Conservation (phyloP, 805 yeast genomes). For the Yarrowia sp. region DNA sequence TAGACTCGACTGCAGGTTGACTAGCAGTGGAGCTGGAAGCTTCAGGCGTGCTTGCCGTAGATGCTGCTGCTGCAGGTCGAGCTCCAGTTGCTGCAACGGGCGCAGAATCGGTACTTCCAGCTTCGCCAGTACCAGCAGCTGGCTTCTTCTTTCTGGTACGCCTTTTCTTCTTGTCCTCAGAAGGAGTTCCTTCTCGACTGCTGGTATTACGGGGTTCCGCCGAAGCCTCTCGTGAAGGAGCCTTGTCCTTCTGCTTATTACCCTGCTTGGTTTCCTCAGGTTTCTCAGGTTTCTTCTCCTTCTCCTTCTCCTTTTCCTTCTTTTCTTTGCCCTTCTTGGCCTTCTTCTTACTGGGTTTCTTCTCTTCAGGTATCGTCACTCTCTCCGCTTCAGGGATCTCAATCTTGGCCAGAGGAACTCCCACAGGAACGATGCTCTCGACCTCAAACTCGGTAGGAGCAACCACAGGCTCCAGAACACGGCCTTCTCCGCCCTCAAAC, state of each 20-base stretch:
- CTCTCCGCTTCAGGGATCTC: conserved; percentile 30
- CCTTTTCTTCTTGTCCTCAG: conserved; percentile 30
- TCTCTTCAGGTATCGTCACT: conserved; percentile 11
- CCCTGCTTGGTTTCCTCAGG: neutral
- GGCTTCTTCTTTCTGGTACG: conserved; percentile 26
- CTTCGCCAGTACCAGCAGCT: neutral
- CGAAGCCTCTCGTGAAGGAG: neutral
- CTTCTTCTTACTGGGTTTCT: conserved; percentile 20
- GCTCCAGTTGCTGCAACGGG: neutral
- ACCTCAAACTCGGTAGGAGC: conserved; percentile 25
- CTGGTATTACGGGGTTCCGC: neutral
- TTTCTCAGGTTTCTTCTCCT: neutral
- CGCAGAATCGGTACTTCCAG: neutral
- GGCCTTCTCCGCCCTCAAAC: conserved; percentile 19
- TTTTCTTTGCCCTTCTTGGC: conserved; percentile 4
- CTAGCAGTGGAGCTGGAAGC: too few relatives aligned
- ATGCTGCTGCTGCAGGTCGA: neutral
- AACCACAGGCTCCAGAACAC: conserved; percentile 18
- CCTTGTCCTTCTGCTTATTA: neutral
- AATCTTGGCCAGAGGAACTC: conserved; percentile 28
- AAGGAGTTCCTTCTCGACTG: neutral
- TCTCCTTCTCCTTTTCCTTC: conserved; percentile 7
- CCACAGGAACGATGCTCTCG: conserved; percentile 22
- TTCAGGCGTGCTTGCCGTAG: neutral
- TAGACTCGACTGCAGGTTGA: too few relatives aligned